Percentiles rank a stretch among this genome's conserved stretches.
phyloP scores from a whole-genome alignment of 2,329 filamentous ascomycete genomes.

The Microdochium bolleyi region DNA sequence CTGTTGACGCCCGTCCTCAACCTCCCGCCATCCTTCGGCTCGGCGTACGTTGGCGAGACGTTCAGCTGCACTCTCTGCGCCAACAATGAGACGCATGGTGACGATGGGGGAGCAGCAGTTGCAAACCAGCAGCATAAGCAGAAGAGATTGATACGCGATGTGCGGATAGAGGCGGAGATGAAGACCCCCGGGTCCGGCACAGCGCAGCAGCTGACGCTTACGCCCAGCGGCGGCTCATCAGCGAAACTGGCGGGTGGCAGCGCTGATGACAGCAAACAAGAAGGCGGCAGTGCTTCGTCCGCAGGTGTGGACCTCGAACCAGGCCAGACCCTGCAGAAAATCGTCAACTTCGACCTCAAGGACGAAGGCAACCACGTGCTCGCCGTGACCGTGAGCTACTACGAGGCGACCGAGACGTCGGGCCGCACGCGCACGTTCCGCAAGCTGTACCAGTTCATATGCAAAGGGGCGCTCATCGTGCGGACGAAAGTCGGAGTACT shows the following conservation, averaged over 20 bases:
- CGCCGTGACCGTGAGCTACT: slow-evolving; percentile 89
- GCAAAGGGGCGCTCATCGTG: slow-evolving; percentile 82
- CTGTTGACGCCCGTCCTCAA: slow-evolving; percentile 62
- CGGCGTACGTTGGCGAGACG: slow-evolving; percentile 89
- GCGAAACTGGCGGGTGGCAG: slow-evolving; percentile 5
- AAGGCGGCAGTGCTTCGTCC: slow-evolving; percentile 2
- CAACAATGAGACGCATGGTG: slow-evolving; percentile 64
- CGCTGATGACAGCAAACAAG: slow-evolving; percentile 9
- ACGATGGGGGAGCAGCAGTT: slow-evolving; percentile 1
- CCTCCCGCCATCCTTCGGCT: slow-evolving; percentile 84
- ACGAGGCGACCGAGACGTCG: slow-evolving; percentile 68
- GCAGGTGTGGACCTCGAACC: slow-evolving; percentile 43
- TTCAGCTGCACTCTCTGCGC: slow-evolving; percentile 93
- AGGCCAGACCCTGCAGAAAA: slow-evolving; percentile 67
- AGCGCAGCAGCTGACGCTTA: slow-evolving; percentile 60
- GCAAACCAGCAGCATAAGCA: slow-evolving; percentile 11
- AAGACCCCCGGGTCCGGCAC: slow-evolving; percentile 65
- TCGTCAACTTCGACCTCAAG: slow-evolving; percentile 80
- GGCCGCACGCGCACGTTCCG: slow-evolving; percentile 77
- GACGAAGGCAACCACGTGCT: slow-evolving; percentile 93
- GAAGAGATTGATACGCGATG: slow-evolving; percentile 56
- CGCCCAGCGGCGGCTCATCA: slow-evolving; percentile 17
- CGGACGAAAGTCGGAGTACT: slow-evolving; percentile 76
- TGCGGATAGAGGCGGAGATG: slow-evolving; percentile 86
- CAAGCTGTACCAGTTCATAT: slow-evolving; percentile 95